Evolutionary conservation across 2,329 filamentous ascomycete genomes (phyloP), one percentile per base, ranked within the genome.

Genomic region (Grosmannia serpens): DNA sequence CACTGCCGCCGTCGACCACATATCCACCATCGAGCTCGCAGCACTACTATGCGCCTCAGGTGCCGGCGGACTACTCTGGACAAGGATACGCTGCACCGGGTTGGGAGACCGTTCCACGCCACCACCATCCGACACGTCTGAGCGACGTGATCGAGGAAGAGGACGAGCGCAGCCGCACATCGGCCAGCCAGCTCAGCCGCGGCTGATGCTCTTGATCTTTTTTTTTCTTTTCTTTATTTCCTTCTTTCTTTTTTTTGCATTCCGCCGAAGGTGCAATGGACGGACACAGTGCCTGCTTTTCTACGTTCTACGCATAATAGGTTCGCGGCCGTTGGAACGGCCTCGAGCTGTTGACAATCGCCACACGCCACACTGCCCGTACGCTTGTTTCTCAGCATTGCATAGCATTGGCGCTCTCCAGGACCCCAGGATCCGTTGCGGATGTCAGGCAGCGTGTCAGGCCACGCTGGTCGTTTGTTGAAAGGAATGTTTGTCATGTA

Each of bases 61-160:
- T 60, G 5, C 64, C 63, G 11, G 73, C 80, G 22, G 86, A 90
- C 65, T 90, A 90, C 67, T 77, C 79, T 6, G 86, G 85, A 51
- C 74, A 82, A 51, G 84, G 80, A 26, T 89, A 85, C 70, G 84
- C 77, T 9, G 80, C 82, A 1, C 79, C 84, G 2, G 85, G 82
- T 20, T 95, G 89, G 89, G 88, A 94, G 62, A 74, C 75, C n/a
- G 44, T 64, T 6, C 85, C 86, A 27, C 81, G 85, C 58, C 91
- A 95, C 70, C 89, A 94, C 64, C 90, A 96, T 71, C 91, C 91
- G 0, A 95, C 91, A 10, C 78, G 91, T 59, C 75, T 96, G 62
- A 95, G 90, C 70, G 91, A 95, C 71, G 91, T 96, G 31, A 79
- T 94, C 33, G 87, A 91, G 67, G 90, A 90, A 67, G 87, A 95